These are phyloP conservation scores for Ramaria sp. DNA, from an alignment of 768 basidiomycete genomes.

Conservation along the genomic window DNA sequence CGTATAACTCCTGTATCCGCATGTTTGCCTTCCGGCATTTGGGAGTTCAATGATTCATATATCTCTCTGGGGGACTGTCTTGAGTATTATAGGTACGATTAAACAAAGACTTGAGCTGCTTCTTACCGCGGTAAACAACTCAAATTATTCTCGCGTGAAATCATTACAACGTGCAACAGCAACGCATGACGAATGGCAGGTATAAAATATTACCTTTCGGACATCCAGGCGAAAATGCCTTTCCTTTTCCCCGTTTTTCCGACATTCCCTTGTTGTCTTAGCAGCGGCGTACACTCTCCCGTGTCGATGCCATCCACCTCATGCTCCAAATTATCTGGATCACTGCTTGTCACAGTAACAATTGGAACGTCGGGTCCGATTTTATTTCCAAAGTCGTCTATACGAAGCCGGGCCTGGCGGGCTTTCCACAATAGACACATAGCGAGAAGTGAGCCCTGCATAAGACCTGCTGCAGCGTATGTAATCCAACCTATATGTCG, in stretches of 20 bases:
- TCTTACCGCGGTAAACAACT: no score
- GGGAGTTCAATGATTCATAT: no score
- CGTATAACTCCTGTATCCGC: no score
- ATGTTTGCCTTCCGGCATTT: no score
- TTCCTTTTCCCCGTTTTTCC: background rate
- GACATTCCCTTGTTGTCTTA: background rate
- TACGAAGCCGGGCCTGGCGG: constrained; percentile 58
- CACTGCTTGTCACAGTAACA: constrained; percentile 2
- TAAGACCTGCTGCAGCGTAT: constrained; percentile 69
- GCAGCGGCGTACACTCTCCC: constrained; percentile 1
- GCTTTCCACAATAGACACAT: constrained; percentile 85
- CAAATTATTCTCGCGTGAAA: no score
- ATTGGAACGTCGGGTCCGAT: constrained; percentile 15
- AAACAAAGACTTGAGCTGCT: no score
- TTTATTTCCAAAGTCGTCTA: constrained; percentile 84
- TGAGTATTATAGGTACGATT: no score
- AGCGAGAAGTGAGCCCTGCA: constrained; percentile 71
- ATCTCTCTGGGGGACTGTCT: no score
- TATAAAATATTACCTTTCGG: background rate
- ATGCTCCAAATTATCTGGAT: background rate
- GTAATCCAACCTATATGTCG: constrained; percentile 57
- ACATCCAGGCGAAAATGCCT: background rate
- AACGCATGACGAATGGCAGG: background rate
- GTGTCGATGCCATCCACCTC: background rate
- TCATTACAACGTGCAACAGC: no score